These are phyloP conservation scores for Kazachstania sp. DNA, from an alignment of 1,139 yeast genomes.

Conservation along the genomic window DNA sequence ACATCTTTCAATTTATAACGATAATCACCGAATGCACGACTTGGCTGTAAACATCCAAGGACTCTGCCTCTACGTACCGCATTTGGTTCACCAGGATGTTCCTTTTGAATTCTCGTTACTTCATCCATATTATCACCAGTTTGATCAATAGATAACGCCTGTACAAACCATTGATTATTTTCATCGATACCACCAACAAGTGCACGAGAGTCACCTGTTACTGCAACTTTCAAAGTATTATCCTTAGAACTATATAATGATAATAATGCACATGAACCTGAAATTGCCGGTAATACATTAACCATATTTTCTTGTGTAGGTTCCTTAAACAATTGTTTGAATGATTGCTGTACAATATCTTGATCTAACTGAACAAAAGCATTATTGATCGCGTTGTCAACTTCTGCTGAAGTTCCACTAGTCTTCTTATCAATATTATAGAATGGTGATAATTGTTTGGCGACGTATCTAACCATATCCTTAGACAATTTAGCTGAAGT, in stretches of 20 bases:
- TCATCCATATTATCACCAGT: conserved; percentile 90
- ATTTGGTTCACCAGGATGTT: conserved; percentile 86
- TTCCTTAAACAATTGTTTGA: conserved; percentile 57
- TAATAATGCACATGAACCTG: conserved; percentile 89
- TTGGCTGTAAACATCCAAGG: conserved; percentile 90
- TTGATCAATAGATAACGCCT: conserved; percentile 81
- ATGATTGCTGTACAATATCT: conserved; percentile 71
- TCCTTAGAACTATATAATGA: conserved; percentile 78
- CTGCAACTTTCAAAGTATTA: conserved; percentile 74
- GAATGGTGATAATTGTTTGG: conserved; percentile 47
- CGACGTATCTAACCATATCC: conserved; percentile 63
- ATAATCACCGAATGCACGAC: conserved; percentile 96
- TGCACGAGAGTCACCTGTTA: conserved; percentile 94
- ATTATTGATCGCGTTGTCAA: conserved; percentile 70
- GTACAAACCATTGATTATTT: conserved; percentile 75
- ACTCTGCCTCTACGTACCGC: conserved; percentile 84
- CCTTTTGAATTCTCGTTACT: conserved; percentile 70
- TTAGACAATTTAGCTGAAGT: conserved; percentile 80
- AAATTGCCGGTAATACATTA: conserved; percentile 80
- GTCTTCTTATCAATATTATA: conserved; percentile 34
- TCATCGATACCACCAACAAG: conserved; percentile 66
- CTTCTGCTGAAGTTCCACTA: conserved; percentile 38
- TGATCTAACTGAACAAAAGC: conserved; percentile 82
- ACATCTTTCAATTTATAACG: conserved; percentile 71
- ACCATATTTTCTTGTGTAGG: conserved; percentile 44